Evolutionary conservation across 148 eudicot genomes (phyloP), one percentile per base, ranked within the genome.

Genomic region (Limonium bicolor): DNA sequence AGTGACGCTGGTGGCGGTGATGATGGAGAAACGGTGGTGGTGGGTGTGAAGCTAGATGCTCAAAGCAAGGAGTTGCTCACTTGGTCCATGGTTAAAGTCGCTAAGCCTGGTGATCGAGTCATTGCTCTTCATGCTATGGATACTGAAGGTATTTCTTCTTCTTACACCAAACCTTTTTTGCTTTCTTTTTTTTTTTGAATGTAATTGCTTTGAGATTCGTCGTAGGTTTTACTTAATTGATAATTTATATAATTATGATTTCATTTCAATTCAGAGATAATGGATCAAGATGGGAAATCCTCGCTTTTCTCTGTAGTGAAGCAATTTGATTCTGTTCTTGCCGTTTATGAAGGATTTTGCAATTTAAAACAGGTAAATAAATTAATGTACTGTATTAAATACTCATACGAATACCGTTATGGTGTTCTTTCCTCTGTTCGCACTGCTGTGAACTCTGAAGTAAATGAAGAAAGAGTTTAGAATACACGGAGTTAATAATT

Each of bases 61-160:
- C 60, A 67, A 12, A 61, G 81, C 28, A 68, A 65, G 65, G 87
- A 90, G 74, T 53, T 90, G 18, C 64, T 90, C 27, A 59, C 65
- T 36, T 90, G 95, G 95, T 86, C 95, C 20, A 34, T 90, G 51
- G 72, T 75, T 11, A 90, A 80, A 73, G 93, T 84, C 36, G 95
- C 95, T 49, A 52, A 65, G 43, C 61, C 84, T 5, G 85, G 76
- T n/a, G 97, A 90, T 67, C 60, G 53, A 46, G 80, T 90, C 2
- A 32, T 78, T 56, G 85, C 85, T 41, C 11, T 90, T 68, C 84
- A 90, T 80, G 87, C 84, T 59, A 5, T 43, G 19, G 48, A 31
- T 20, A 43, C 8, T 14, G 9, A 43, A 7, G 48, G 48, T 43
- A 13, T n/a, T 6, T 43, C 16, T 25, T 24, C 17, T 22, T 22